These are phyloP conservation scores for Lepidium africanum DNA, from an alignment of 345 rosid genomes.

Conservation along the genomic window DNA sequence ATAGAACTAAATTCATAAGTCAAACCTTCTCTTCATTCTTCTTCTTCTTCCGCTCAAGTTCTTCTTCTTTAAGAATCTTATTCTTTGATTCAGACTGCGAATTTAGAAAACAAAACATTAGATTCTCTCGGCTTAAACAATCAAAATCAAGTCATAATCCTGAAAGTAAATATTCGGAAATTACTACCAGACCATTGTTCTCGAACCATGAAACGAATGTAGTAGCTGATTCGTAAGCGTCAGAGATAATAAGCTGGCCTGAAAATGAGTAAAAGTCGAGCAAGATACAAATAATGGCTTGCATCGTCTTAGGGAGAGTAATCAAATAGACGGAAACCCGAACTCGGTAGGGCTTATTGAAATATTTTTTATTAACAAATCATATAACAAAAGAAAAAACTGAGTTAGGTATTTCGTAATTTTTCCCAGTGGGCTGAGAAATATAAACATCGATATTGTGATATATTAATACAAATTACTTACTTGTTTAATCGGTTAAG, in stretches of 20 bases:
- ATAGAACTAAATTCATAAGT: not conserved
- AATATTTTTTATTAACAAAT: too few relatives aligned
- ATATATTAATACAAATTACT: too few relatives aligned
- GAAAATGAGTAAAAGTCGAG: not conserved
- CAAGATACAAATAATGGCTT: slow-evolving; percentile 3
- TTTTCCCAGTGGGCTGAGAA: too few relatives aligned
- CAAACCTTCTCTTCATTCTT: slow-evolving; percentile 68
- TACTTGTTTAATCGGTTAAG: too few relatives aligned
- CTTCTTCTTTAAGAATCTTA: slow-evolving; percentile 39
- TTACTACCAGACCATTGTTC: slow-evolving; percentile 15
- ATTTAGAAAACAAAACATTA: not conserved
- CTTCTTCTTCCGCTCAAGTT: slow-evolving; percentile 66
- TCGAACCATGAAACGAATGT: slow-evolving; percentile 19
- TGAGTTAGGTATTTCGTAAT: too few relatives aligned
- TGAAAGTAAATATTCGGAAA: not conserved
- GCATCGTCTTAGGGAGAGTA: slow-evolving; percentile 10
- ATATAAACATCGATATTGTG: too few relatives aligned
- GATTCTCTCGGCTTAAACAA: not conserved
- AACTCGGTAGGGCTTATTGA: slow-evolving; percentile 14
- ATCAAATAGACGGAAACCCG: slow-evolving; percentile 15
- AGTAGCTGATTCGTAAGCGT: not conserved
- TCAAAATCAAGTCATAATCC: not conserved
- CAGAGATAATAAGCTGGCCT: too few relatives aligned
- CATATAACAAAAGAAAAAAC: too few relatives aligned
- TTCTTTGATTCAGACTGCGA: slow-evolving; percentile 37